phyloP scores from a whole-genome alignment of 495 filamentous ascomycete species.

The Aspergillus hancockii region DNA sequence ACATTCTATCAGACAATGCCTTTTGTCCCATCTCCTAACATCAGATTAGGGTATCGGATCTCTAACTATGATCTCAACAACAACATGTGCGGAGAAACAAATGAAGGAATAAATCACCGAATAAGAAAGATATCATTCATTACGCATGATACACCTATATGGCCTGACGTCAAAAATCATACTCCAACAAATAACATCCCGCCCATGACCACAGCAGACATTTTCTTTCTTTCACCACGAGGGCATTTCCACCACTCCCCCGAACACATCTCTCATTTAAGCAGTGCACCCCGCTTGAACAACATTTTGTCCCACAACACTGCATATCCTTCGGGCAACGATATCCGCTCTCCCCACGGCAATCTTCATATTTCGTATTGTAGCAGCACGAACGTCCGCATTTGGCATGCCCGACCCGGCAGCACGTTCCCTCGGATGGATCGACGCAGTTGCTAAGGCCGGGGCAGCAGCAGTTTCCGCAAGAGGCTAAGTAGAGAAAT shows the following conservation, averaged over 20 bases:
- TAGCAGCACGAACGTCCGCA: not conserved
- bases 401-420: not conserved
- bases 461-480: not conserved
- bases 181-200: not conserved
- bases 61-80: too few species aligned
- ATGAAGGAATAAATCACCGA: too few species aligned
- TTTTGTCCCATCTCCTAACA: too few species aligned
- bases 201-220: not conserved
- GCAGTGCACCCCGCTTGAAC: not conserved
- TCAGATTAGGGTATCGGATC: too few species aligned
- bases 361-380: not conserved
- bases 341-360: not conserved
- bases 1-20: too few species aligned
- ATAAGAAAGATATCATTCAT: too few species aligned
- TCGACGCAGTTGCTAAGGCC: not conserved
- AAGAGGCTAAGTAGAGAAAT: too few species aligned
- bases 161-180: too few species aligned
- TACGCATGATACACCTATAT: too few species aligned
- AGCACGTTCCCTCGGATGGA: not conserved
- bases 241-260: not conserved
- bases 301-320: not conserved
- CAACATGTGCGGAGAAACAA: too few species aligned
- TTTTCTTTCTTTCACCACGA: not conserved
- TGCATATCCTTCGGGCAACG: not conserved
- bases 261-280: not conserved